Base-by-base conservation (phyloP, 1,284 basidiomycete genomes). In the Grifola frondosa region DNA sequence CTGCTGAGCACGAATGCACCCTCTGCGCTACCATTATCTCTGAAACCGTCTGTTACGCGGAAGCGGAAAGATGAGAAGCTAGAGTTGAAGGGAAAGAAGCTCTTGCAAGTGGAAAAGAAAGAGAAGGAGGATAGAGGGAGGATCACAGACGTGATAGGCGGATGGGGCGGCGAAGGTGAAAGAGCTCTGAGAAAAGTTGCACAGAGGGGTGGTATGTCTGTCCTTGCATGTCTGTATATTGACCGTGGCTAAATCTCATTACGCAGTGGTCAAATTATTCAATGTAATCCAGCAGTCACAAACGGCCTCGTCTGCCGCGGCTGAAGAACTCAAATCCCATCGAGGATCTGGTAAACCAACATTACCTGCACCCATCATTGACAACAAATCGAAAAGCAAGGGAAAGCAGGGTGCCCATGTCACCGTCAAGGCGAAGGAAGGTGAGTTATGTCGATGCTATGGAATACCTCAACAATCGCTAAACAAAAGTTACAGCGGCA, bases 221-320 rank as follows among this genome's bases (percentile, higher is more conserved):
- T 25, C 37, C 20, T 12, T 9, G 13, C 19, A 12, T 25, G 9
- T 31, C 16, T 12, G 11, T 17, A 6, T 6, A 11, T 8, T 26
- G 5, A 30, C 6, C 7, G 26, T 17, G 5, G 16, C 19, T 30
- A 5, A 33, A 35, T 38, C 7, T 40, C n/a, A 16, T 12, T 17
- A 21, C 15, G 5, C 40, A 91, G 88, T 91, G 32, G 87, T 91
- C 10, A 82, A 86, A 56, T 68, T 91, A 11, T 91, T 91, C 68
- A 91, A 91, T 57, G 80, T 77, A 3, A 86, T 91, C 39, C 88
- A 90, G 53, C 84, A 88, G 54, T 80, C 87, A 9, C 88, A 91
- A 56, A 65, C 72, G 7, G 74, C 74, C 6, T 69, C 76, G 2
- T 62, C 70, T 13, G 71, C 62, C 7, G 73, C 72, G 15, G 73